These are phyloP conservation scores for Hypoxylon sp. DNA, from an alignment of 2,329 filamentous ascomycete species.

Conservation along the genomic window DNA sequence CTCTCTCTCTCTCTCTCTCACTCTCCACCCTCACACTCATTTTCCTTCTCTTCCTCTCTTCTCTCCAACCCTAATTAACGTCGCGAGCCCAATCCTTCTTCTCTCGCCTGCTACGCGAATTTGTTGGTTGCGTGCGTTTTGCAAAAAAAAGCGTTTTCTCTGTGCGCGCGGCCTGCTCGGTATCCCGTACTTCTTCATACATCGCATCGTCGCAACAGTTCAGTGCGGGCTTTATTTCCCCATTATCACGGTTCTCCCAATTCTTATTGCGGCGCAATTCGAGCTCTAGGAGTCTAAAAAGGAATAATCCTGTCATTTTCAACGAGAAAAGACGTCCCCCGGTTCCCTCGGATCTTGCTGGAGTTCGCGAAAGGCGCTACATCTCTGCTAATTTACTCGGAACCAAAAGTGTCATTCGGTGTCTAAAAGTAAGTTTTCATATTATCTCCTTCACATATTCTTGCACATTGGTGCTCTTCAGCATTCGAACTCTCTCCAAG, in stretches of 20 bases:
- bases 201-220: slow-evolving; percentile 50
- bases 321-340: slow-evolving; percentile 37
- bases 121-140: slow-evolving; percentile 55
- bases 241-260: slow-evolving; percentile 45
- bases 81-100: slow-evolving; percentile 43
- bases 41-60: slow-evolving; percentile 43
- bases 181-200: slow-evolving; percentile 49
- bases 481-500: slow-evolving; percentile 44
- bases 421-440: slow-evolving; percentile 67
- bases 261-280: slow-evolving; percentile 44
- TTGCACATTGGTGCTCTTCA: slow-evolving; percentile 37
- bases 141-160: slow-evolving; percentile 54
- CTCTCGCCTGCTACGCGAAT: slow-evolving; percentile 53
- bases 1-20: slow-evolving; percentile 49
- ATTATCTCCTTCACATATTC: slow-evolving; percentile 36
- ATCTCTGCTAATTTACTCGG: slow-evolving; percentile 50
- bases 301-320: slow-evolving; percentile 41
- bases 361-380: slow-evolving; percentile 49
- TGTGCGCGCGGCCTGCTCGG: slow-evolving; percentile 54
- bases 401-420: slow-evolving; percentile 58
- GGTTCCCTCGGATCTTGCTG: slow-evolving; percentile 43
- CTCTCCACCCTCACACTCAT: slow-evolving; percentile 50
- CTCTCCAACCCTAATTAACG: slow-evolving; percentile 52
- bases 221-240: slow-evolving; percentile 50
- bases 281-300: slow-evolving; percentile 49